A percentile compares a stretch with the other conserved stretches of the same genome.
These are phyloP conservation scores for Coleophoma crateriformis DNA, from an alignment of 2,329 filamentous ascomycete species.

Conservation along the genomic window DNA sequence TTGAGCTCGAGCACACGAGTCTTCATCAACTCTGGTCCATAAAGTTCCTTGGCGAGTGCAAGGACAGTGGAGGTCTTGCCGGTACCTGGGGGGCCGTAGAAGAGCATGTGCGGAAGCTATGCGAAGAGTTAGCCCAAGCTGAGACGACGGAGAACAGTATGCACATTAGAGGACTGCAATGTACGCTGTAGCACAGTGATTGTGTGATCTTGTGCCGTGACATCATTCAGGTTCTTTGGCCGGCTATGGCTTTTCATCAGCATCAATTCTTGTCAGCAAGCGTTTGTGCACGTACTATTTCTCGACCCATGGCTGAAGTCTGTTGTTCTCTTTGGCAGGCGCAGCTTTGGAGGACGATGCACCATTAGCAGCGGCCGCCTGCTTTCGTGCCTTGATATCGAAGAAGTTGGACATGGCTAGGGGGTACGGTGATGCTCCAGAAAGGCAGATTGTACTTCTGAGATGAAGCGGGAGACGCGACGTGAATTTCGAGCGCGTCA, in stretches of 20 bases:
- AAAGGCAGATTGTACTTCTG: neutral
- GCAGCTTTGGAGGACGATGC: slow-evolving; percentile 59
- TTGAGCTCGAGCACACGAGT: slow-evolving; percentile 97
- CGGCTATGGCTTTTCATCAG: slow-evolving; percentile 54
- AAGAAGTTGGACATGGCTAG: slow-evolving; percentile 84
- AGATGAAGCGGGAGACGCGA: neutral
- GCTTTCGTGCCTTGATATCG: slow-evolving; percentile 86
- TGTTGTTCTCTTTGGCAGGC: slow-evolving; percentile 55
- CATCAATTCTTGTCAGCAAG: slow-evolving; percentile 3
- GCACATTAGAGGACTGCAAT: slow-evolving; percentile 85
- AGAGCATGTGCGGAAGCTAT: slow-evolving; percentile 97
- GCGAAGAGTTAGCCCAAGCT: slow-evolving; percentile 6
- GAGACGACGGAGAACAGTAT: slow-evolving; percentile 12
- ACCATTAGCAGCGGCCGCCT: slow-evolving; percentile 62
- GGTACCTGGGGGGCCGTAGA: slow-evolving; percentile 95
- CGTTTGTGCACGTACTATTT: slow-evolving; percentile 71
- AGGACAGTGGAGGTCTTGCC: slow-evolving; percentile 98
- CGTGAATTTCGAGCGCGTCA: neutral
- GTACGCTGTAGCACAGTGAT: slow-evolving; percentile 88
- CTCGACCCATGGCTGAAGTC: slow-evolving; percentile 92
- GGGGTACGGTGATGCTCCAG: neutral
- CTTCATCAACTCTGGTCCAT: slow-evolving; percentile 89
- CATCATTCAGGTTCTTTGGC: slow-evolving; percentile 88
- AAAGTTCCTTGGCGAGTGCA: slow-evolving; percentile 93
- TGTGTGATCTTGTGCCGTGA: slow-evolving; percentile 96